Conservation (phyloP, 2,329 filamentous ascomycete genomes). For the Paracoccidioides lutzii region DNA sequence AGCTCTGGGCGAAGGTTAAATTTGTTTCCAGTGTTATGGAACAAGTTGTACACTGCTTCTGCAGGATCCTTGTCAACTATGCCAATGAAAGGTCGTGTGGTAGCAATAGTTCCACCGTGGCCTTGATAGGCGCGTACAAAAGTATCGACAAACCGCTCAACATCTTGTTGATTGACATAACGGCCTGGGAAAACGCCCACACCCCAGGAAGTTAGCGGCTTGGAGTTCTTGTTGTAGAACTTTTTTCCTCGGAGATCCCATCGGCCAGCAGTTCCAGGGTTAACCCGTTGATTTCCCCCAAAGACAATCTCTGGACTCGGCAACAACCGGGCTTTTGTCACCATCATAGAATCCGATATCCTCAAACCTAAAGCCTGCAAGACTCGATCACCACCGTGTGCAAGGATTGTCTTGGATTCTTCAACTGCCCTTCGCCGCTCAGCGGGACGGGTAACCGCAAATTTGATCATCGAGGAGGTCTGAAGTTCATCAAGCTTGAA, state of each 20-base stretch:
- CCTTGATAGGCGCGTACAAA: constrained; percentile 49
- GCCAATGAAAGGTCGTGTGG: constrained; percentile 35
- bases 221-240: constrained; percentile 54
- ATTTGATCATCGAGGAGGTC: constrained; percentile 82
- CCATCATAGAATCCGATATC: constrained; percentile 52
- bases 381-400: constrained; percentile 56
- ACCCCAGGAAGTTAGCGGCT: constrained; percentile 59
- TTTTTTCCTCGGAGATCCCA: constrained; percentile 81
- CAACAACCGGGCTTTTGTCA: constrained; percentile 58
- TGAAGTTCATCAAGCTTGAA: constrained; percentile 49
- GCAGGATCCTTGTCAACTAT: constrained; percentile 34
- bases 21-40: constrained; percentile 41
- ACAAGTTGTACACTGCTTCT: constrained; percentile 44
- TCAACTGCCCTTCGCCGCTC: constrained; percentile 57
- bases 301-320: constrained; percentile 60
- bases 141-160: constrained; percentile 43
- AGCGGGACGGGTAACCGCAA: constrained; percentile 66
- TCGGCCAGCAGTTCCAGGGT: constrained; percentile 56
- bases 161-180: constrained; percentile 29
- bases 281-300: constrained; percentile 38
- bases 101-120: constrained; percentile 48
- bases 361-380: constrained; percentile 61
- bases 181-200: constrained; percentile 53
- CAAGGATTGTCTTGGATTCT: constrained; percentile 51
- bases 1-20: constrained; percentile 54